Evolutionary conservation across 169 alveolate species (phyloP).

Genomic region (Eimeria maxima): DNA sequence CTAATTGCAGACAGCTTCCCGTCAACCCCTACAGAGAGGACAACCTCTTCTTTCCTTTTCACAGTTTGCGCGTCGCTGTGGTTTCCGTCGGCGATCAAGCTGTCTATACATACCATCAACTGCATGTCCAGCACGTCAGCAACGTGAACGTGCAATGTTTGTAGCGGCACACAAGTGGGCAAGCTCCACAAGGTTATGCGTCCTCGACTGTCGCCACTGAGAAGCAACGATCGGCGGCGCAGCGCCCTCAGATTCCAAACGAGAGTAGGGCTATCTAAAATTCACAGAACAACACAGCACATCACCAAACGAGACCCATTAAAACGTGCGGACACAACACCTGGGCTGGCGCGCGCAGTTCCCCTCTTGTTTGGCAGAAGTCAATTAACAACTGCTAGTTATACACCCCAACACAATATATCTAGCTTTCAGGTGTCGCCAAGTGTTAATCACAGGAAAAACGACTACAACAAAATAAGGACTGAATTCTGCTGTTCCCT

Average conservation of each 20-base stretch:
- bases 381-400: background rate
- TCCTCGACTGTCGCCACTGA: slow-evolving; percentile 81
- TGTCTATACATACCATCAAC: slow-evolving; percentile 14
- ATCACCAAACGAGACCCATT: background rate
- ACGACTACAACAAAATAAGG: background rate
- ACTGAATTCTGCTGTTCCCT: no score
- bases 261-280: slow-evolving; percentile 42
- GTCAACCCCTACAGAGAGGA: slow-evolving; percentile 77
- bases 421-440: background rate
- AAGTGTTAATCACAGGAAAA: background rate
- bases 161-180: slow-evolving; percentile 82
- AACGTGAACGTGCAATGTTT: slow-evolving; percentile 73
- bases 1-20: slow-evolving; percentile 66
- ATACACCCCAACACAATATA: background rate
- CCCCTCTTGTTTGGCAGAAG: background rate
- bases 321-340: background rate
- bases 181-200: slow-evolving; percentile 75
- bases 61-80: slow-evolving; percentile 14
- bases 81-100: background rate
- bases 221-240: slow-evolving; percentile 45
- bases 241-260: slow-evolving; percentile 73
- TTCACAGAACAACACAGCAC: background rate
- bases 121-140: slow-evolving; percentile 78
- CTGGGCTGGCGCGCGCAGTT: background rate
- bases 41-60: slow-evolving; percentile 17